These are phyloP conservation scores for Pythium pyrilobum DNA, from an alignment of 352 stramenopile genomes.

Conservation along the genomic window DNA sequence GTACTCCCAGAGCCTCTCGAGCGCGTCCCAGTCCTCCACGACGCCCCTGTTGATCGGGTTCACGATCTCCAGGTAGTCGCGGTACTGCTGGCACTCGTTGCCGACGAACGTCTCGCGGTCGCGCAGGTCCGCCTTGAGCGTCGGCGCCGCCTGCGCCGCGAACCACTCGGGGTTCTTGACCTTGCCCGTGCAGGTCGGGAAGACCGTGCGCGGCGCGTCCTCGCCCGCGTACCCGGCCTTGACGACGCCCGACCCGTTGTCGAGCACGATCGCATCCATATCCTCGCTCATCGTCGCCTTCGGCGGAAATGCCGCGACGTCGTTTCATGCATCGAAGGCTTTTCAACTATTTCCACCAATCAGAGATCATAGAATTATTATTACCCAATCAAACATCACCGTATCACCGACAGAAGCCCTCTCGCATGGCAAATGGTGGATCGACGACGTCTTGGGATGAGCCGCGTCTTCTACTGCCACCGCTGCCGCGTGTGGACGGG, in stretches of 20 bases:
- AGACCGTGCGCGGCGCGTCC: slow-evolving; percentile 73
- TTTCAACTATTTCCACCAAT: slow-evolving; percentile 24
- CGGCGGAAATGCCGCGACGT: slow-evolving; percentile 4
- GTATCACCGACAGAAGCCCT: no score
- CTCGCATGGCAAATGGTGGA: no score
- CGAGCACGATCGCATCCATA: slow-evolving; percentile 80
- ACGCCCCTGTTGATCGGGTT: slow-evolving; percentile 75
- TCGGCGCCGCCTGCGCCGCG: slow-evolving; percentile 40
- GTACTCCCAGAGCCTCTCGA: slow-evolving; percentile 86
- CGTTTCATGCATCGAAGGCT: slow-evolving; percentile 21
- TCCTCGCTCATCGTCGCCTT: slow-evolving; percentile 16
- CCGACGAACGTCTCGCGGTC: slow-evolving; percentile 74
- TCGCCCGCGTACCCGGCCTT: slow-evolving; percentile 86
- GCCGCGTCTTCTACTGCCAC: slow-evolving; percentile 6
- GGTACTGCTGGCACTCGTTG: slow-evolving; percentile 54
- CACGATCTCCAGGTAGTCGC: slow-evolving; percentile 60
- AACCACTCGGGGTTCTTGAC: slow-evolving; percentile 84
- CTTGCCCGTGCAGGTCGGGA: slow-evolving; percentile 56
- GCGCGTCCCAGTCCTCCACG: slow-evolving; percentile 79
- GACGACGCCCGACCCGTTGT: slow-evolving; percentile 77
- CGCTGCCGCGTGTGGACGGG: slow-evolving; percentile 28
- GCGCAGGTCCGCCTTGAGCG: slow-evolving; percentile 56
- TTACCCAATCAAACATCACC: slow-evolving; percentile 14
- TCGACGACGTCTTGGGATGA: no score
- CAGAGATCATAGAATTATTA: background rate